Base-by-base conservation (phyloP, 495 filamentous ascomycete species). In the Xylaria castorea region DNA sequence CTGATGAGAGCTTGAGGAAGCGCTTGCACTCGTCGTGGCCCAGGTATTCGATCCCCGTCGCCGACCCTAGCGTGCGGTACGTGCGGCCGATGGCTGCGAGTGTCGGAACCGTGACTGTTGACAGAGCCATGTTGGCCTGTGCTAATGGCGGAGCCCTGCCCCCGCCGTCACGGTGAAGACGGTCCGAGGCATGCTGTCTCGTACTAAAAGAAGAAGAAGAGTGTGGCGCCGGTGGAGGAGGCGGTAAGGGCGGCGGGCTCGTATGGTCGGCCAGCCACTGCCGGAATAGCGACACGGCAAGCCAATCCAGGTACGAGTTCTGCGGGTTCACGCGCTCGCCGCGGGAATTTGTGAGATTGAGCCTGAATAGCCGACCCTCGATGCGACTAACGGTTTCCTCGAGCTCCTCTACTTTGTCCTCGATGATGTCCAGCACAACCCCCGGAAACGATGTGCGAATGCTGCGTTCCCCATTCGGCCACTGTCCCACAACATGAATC, bases 231-330 rank as follows among this genome's bases (percentile, higher is more conserved):
- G 83, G 80, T 12, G 84, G 80, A 32, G 84, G 87, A 22, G 87
- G 85, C 18, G 86, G 83, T 4, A 85, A 76, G 9, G 88, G 88
- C 2, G 91, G 88, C 5, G 92, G 92, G 1, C 92, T 89, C 6
- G 92, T 97, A 78, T 91, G 94, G 69, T 97, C 94, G 1, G 93
- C 92, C 0, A 98, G 83, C 94, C 94, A 97, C 79, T 97, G 93
- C 9, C 94, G 85, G 79, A 97, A 98, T 18, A 97, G 85, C 20
- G 87, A 91, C 62, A 97, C 89, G 32, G 91, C 93, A 7, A 97
- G 86, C 94, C 94, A 98, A 80, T 95, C 93, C 36, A 96, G 82
- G 78, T 94, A 97, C 30, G 88, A 90, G 62, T 91, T 95, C 18
- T 83, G 80, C 0, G 94, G 94, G 1, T 85, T 91, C 57, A 98